A percentile compares a stretch with the other conserved stretches of the same genome.
phyloP scores from a whole-genome alignment of 1,284 basidiomycete genomes.

The Retiboletus flavoniger region DNA sequence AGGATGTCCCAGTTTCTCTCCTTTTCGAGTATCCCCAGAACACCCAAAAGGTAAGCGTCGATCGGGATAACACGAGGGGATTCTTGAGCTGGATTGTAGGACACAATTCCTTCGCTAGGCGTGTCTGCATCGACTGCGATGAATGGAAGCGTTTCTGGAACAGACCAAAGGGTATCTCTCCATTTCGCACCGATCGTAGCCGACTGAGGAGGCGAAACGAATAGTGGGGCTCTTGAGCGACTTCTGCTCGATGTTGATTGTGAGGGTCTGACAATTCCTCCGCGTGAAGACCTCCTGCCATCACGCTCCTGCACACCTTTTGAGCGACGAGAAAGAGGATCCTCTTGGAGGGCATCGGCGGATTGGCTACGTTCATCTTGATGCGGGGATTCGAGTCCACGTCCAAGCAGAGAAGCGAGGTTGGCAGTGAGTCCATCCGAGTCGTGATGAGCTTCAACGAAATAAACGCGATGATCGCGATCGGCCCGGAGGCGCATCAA shows the following conservation, averaged over 20 bases:
- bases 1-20: conserved; percentile 94
- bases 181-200: conserved; percentile 39
- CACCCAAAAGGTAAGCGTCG: conserved; percentile 70
- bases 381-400: conserved; percentile 34
- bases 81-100: conserved; percentile 67
- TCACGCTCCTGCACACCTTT: conserved; percentile 53
- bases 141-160: conserved; percentile 78
- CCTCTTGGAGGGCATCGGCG: conserved; percentile 33
- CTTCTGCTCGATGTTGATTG: conserved; percentile 62
- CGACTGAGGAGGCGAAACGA: conserved; percentile 32
- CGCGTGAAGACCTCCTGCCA: conserved; percentile 56
- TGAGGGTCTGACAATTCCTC: conserved; percentile 49
- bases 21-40: conserved; percentile 70
- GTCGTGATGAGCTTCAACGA: conserved; percentile 52
- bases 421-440: conserved; percentile 50
- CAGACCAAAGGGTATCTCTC: conserved; percentile 60
- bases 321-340: conserved; percentile 47
- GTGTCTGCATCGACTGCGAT: conserved; percentile 61
- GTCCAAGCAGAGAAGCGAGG: conserved; percentile 57
- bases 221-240: conserved; percentile 56
- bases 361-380: conserved; percentile 29
- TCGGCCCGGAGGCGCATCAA: conserved; percentile 88
- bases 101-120: conserved; percentile 71
- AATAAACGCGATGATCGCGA: conserved; percentile 86
- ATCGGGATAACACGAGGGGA: conserved; percentile 66